Evolutionary conservation across 2,329 filamentous ascomycete genomes (phyloP).

Genomic region (Xylariales sp.): DNA sequence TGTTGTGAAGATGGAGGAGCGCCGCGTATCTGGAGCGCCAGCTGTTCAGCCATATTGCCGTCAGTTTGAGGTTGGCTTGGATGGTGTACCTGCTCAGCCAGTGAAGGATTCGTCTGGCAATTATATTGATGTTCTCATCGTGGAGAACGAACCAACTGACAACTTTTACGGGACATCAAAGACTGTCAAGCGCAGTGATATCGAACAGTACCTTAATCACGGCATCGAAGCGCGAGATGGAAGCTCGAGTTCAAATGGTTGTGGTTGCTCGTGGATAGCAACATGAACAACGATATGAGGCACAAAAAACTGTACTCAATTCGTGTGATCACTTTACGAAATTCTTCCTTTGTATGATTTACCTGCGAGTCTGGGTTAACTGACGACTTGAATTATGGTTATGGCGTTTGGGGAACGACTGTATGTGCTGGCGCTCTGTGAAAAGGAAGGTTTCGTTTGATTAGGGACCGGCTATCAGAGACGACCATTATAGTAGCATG

Average conservation of each 20-base stretch:
- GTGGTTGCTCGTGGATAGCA: conserved; percentile 51
- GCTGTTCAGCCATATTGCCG: conserved; percentile 38
- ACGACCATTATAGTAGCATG: no score
- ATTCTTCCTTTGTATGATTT: no score
- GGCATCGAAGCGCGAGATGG: conserved; percentile 13
- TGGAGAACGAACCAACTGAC: conserved; percentile 32
- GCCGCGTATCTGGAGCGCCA: conserved; percentile 32
- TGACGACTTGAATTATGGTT: conserved; percentile 3
- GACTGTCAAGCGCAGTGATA: conserved; percentile 4
- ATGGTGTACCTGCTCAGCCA: conserved; percentile 30
- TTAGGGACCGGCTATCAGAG: no score
- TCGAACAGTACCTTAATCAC: conserved; percentile 11
- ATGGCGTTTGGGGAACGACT: conserved; percentile 2
- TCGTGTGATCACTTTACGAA: conserved; percentile 3
- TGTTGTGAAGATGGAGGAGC: conserved; percentile 52
- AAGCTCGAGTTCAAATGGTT: conserved; percentile 39
- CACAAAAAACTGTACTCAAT: not conserved
- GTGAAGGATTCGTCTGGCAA: conserved; percentile 32
- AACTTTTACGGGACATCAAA: conserved; percentile 8
- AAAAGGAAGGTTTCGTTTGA: conserved; percentile 3
- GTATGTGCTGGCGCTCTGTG: not conserved
- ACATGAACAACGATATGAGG: conserved; percentile 24
- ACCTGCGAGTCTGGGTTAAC: no score
- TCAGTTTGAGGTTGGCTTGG: conserved; percentile 40
- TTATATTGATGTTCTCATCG: conserved; percentile 37